Conservation (phyloP, 2,329 filamentous ascomycete genomes). For the Endoconidiophora polonica region DNA sequence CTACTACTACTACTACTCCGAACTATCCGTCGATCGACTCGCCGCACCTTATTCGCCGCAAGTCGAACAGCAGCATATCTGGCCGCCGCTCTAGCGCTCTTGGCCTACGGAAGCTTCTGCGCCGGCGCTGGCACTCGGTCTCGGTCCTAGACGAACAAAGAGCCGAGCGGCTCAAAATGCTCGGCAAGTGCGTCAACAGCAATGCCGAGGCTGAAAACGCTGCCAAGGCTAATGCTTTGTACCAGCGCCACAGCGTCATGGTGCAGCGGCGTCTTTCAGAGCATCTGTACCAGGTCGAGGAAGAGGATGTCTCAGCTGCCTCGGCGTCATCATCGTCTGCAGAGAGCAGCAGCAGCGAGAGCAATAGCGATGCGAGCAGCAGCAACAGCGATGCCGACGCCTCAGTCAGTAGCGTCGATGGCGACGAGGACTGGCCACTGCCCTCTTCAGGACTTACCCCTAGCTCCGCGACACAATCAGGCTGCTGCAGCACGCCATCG, state of each 20-base stretch:
- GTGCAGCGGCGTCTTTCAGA: constrained; percentile 4
- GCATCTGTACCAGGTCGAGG: constrained; percentile 10
- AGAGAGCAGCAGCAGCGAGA: not conserved
- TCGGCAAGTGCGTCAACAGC: constrained; percentile 9
- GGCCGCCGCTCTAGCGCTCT: not conserved
- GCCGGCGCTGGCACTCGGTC: constrained; percentile 8
- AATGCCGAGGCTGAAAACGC: constrained; percentile 7
- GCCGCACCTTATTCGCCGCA: constrained; percentile 5
- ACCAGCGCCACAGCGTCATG: not conserved
- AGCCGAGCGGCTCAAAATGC: constrained; percentile 4
- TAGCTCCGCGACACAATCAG: not conserved
- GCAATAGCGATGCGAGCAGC: not conserved
- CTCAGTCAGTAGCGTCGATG: not conserved
- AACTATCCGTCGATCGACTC: constrained; percentile 4
- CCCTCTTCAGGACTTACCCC: no score
- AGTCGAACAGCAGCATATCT: not conserved
- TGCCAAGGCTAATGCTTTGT: not conserved
- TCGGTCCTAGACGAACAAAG: constrained; percentile 7
- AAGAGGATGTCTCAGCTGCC: not conserved
- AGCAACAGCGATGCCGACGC: not conserved
- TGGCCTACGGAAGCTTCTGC: constrained; percentile 4
- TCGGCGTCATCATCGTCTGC: not conserved
- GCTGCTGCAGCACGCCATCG: constrained; percentile 1
- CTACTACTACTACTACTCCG: not conserved
- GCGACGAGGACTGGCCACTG: no score